Evolutionary conservation across 176 grass and related monocot genomes (phyloP), one percentile per base, ranked within the genome.

Genomic region (Canna indica): DNA sequence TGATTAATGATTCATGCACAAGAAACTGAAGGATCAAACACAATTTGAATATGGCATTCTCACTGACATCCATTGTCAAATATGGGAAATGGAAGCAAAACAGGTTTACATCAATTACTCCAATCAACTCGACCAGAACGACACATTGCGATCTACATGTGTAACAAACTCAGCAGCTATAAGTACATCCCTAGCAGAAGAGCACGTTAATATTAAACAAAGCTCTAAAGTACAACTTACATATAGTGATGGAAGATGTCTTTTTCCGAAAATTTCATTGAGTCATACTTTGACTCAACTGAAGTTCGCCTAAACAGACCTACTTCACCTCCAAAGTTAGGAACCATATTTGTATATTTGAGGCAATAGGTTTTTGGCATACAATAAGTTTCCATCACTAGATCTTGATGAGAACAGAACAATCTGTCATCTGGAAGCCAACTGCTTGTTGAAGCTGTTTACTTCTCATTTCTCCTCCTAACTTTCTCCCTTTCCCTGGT

Each of bases 401-500:
- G 29, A 39, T 39, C 18, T n/a, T 38, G 35, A 66, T 39, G 34
- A 66, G 63, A 26, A 66, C 34, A 66, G 63, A 38, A 14, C 34
- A 38, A 65, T 64, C 61, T 22, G 30, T 64, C 30, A 32, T 32
- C 59, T 16, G 30, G 29, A 36, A 36, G 32, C 33, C 30, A 36
- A 64, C 32, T 36, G 30, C 61, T 64, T 16, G 13, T 20, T 64
- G 33, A n/a, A 22, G 34, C 17, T 24, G 34, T 17, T 66, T 18
- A 91, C 60, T 86, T 88, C 28, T 83, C 80, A 62, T 81, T 88
- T 83, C 82, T 85, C 77, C 77, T 85, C 85, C 82, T 79, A 11
- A 87, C 85, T 45, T 83, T 97, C 31, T 97, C 75, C 75, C 48
- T 77, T 27, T 77, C 89, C 66, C 94, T 80, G 29, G 81, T 86